Base-by-base conservation (phyloP, 2,329 filamentous ascomycete genomes). In the Trichoderma polysporum region DNA sequence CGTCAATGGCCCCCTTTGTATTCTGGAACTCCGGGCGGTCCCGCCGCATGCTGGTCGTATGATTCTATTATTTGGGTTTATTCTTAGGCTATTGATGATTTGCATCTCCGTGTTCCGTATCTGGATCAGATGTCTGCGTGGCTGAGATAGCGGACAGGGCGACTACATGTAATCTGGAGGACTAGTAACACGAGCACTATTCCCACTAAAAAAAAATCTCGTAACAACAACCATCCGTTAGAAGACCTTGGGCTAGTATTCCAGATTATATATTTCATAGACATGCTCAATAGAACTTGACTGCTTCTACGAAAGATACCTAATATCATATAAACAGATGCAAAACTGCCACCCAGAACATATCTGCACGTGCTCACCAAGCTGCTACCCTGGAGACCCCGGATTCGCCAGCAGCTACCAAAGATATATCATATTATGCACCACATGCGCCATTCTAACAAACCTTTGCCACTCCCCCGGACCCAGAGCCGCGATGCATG, bases 11-110 rank as follows among this genome's bases (percentile, higher is more conserved):
- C 58, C 58, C 50, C 29, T 45, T 29, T 58, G 19, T 33, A 9
- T 64, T 56, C 37, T 64, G 45, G 49, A 63, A 63, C 2, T n/a
- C 45, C 50, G 61, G 61, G 35, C 35, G 19, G 27, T 47, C 56
- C 61, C 61, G 61, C 29, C 17, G 29, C 19, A 35, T 19, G 8
- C 19, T 15, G 12, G 9, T 64, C 19, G 37, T 56, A 53, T 10
- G 49, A 64, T 61, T 49, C n/a, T n/a, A n/a, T n/a, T n/a, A n/a
- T n/a, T n/a, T n/a, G n/a, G n/a, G n/a, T n/a, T n/a, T n/a, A n/a
- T n/a, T n/a, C n/a, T n/a, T n/a, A n/a, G n/a, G n/a, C n/a, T n/a
- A n/a, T 33, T 22, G 35, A n/a, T 50, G 57, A 50, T 50, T 25
- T 49, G 15, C 12, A 19, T 37, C 25, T 35, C 45, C 15, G 31